Base-by-base conservation (phyloP, 2,329 filamentous ascomycete genomes). In the Ophiostoma sp. region DNA sequence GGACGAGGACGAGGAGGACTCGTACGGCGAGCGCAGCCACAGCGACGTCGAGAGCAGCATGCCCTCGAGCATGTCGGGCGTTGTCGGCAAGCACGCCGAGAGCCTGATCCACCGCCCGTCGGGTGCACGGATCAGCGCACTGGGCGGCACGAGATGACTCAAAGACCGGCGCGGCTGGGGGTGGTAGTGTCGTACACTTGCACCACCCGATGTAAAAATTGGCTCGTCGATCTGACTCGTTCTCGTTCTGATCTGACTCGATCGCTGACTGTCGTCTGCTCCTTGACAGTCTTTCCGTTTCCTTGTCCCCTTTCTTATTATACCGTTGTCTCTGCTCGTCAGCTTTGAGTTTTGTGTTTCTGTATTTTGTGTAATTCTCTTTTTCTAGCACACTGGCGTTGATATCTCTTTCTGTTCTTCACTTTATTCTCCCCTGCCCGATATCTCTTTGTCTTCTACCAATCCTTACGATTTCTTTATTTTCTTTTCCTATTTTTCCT, bases 1-100 rank as follows among this genome's bases (percentile, higher is more conserved):
- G 81, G 90, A 93, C 75, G 92, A 96, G 36, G 60, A 64, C 41
- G 62, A 64, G 62, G 92, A 95, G 75, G 84, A 86, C 72, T 79
- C 82, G 70, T 77, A 78, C 67, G 74, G 73, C 69, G 78, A 81
- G 72, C 81, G 82, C 72, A 79, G 82, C 73, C 85, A 82, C 73
- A 86, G 83, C 74, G 84, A 87, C 70, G 77, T 76, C 70, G 85
- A 86, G 72, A 74, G 77, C 55, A 74, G 77, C 52, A 77, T 82
- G 71, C 74, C 81, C 64, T 81, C 82, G 73, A 83, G 84, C 74
- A 64, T 64, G 63, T 76, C 77, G 66, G 80, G 80, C 69, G 73
- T 86, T 70, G 81, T 87, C 66, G 79, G 82, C 75, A 87, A 87
- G 79, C 85, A 86, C 75, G 78, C 81, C 69, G 79, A 82, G 71